phyloP scores from a whole-genome alignment of 192 early-diverging fungal species.

The Coemansia sp. region DNA sequence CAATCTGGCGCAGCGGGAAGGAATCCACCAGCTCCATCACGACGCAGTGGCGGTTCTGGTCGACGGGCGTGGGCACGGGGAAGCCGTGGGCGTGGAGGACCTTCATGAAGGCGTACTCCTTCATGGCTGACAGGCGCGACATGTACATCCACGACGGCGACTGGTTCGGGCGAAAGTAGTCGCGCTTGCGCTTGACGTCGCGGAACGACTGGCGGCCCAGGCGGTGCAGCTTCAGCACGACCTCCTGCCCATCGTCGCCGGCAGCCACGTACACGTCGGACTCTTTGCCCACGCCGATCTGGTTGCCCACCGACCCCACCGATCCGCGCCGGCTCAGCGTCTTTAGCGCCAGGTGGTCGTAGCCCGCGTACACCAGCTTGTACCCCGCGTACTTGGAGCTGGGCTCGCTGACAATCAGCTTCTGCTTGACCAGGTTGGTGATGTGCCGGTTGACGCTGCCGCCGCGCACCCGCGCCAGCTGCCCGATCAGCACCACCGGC shows the following conservation, averaged over 20 bases:
- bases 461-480: slow-evolving; percentile 84
- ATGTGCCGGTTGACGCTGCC: slow-evolving; percentile 85
- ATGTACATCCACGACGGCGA: slow-evolving; percentile 99
- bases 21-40: slow-evolving; percentile 96
- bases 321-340: slow-evolving; percentile 82
- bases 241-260: slow-evolving; percentile 82
- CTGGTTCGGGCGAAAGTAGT: slow-evolving; percentile 90
- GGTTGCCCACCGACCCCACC: slow-evolving; percentile 94
- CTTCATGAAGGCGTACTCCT: slow-evolving; percentile 99
- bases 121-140: slow-evolving; percentile 95
- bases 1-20: slow-evolving; percentile 89
- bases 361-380: slow-evolving; percentile 97
- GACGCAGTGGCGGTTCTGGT: slow-evolving; percentile 91
- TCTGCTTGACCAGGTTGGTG: slow-evolving; percentile 80
- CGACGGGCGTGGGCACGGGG: slow-evolving; percentile 90
- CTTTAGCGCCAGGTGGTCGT: slow-evolving; percentile 95
- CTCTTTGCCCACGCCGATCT: slow-evolving; percentile 99
- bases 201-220: slow-evolving; percentile 95
- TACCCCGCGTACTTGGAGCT: slow-evolving; percentile 79
- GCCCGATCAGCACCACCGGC: slow-evolving; percentile 82
- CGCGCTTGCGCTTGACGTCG: slow-evolving; percentile 93
- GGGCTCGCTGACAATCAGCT: slow-evolving; percentile 73
- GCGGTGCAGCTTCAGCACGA: slow-evolving; percentile 95
- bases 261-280: slow-evolving; percentile 99
- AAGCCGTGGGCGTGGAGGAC: slow-evolving; percentile 90